phyloP scores from a whole-genome alignment of 306 rosid genomes.

The Hippophae gyantsensis region DNA sequence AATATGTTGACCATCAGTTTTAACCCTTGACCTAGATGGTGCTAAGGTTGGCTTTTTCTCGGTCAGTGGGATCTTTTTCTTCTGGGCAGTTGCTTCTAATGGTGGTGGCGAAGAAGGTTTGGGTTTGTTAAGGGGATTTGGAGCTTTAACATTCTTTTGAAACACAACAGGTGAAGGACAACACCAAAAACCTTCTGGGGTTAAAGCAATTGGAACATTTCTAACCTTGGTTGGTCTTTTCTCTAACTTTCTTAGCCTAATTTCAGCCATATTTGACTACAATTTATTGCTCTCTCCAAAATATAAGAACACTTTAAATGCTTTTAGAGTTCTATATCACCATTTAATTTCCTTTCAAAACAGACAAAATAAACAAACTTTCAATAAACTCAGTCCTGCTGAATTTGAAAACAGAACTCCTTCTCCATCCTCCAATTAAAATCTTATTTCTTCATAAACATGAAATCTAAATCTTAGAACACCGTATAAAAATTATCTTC shows the following conservation, averaged over 20 bases:
- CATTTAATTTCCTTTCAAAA: background rate
- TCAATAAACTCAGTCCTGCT: slow-evolving; percentile 11
- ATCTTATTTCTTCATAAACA: slow-evolving; percentile 13
- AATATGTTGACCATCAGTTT: slow-evolving; percentile 44
- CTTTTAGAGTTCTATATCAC: background rate
- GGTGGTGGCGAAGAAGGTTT: slow-evolving; percentile 72
- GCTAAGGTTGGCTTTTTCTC: slow-evolving; percentile 45
- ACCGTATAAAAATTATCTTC: too few species aligned
- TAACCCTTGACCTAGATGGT: slow-evolving; percentile 40
- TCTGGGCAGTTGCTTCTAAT: slow-evolving; percentile 38
- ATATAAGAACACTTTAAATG: slow-evolving; percentile 7
- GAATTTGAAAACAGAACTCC: slow-evolving; percentile 22
- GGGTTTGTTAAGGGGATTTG: slow-evolving; percentile 59
- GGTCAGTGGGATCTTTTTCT: slow-evolving; percentile 26
- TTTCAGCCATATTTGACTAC: slow-evolving; percentile 55
- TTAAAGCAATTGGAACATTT: slow-evolving; percentile 86
- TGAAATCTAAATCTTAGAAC: slow-evolving; percentile 9
- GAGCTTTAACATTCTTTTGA: slow-evolving; percentile 67
- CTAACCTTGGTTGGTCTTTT: slow-evolving; percentile 71
- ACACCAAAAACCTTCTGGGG: slow-evolving; percentile 95
- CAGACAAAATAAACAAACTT: slow-evolving; percentile 13
- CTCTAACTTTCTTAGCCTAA: slow-evolving; percentile 49
- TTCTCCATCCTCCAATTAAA: slow-evolving; percentile 13
- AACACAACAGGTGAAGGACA: slow-evolving; percentile 92
- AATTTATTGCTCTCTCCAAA: slow-evolving; percentile 20